Percentiles rank a stretch among this genome's conserved stretches.
Conservation (phyloP, 2,329 filamentous ascomycete genomes). For the Ophiostoma perfectum region DNA sequence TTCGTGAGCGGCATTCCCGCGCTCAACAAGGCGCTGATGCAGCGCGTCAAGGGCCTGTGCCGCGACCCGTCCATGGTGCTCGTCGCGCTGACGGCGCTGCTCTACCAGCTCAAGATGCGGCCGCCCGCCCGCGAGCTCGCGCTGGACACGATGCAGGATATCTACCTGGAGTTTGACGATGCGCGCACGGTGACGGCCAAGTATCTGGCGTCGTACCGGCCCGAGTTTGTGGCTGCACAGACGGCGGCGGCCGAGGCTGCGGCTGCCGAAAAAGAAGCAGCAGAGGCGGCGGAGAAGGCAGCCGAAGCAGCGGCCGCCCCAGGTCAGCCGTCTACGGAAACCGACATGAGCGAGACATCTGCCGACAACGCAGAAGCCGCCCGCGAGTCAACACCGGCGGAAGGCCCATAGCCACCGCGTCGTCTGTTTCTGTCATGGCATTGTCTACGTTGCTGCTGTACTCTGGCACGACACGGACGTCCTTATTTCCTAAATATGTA, state of each 20-base stretch:
- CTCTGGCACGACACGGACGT: too few species aligned
- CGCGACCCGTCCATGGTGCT: constrained; percentile 60
- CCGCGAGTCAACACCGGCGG: background rate
- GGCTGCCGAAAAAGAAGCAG: background rate
- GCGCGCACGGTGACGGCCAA: constrained; percentile 57
- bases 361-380: background rate
- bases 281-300: background rate
- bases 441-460: background rate
- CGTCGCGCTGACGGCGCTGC: constrained; percentile 57
- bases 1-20: constrained; percentile 89
- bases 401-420: background rate
- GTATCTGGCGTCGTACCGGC: constrained; percentile 57
- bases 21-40: constrained; percentile 65
- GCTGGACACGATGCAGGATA: constrained; percentile 59
- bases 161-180: constrained; percentile 63
- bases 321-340: background rate
- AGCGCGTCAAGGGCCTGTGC: constrained; percentile 63
- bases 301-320: background rate
- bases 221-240: constrained; percentile 40
- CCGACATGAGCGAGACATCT: background rate
- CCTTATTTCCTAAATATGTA: too few species aligned
- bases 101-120: constrained; percentile 63
- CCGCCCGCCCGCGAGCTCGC: constrained; percentile 59
- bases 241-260: background rate
- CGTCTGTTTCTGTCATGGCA: background rate